Conservation (phyloP, 768 basidiomycete species). For the Psilocybe cubensis region DNA sequence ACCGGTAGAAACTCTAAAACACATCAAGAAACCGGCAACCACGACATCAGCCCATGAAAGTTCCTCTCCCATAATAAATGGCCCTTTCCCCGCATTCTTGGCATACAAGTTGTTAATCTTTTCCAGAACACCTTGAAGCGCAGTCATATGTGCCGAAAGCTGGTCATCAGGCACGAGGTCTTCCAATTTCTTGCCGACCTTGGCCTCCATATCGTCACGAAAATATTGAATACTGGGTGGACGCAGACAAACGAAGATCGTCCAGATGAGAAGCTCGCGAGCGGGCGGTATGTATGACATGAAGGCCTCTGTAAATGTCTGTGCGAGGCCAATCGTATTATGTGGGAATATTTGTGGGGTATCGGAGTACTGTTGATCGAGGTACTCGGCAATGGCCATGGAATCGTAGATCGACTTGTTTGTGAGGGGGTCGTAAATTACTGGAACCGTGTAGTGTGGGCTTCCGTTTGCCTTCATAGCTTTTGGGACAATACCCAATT, state of each 20-base stretch:
- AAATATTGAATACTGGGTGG: background rate
- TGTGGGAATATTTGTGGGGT: conserved; percentile 34
- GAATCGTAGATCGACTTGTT: conserved; percentile 37
- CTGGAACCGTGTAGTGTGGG: conserved; percentile 42
- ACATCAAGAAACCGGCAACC: conserved; percentile 28
- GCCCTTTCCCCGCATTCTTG: conserved; percentile 20
- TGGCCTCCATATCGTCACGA: no score
- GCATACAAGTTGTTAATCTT: conserved; percentile 28
- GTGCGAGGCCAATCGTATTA: conserved; percentile 35
- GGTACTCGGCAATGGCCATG: conserved; percentile 42
- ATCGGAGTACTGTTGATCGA: conserved; percentile 45
- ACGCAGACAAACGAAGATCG: background rate
- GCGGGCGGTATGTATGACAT: background rate
- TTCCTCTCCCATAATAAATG: conserved; percentile 39
- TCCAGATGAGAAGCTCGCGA: background rate
- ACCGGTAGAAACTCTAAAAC: conserved; percentile 13
- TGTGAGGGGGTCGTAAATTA: conserved; percentile 45
- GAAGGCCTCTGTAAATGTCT: conserved; percentile 23
- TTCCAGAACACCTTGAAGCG: conserved; percentile 31
- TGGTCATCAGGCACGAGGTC: background rate
- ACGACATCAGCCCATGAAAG: conserved; percentile 43
- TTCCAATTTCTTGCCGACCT: background rate
- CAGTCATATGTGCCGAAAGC: background rate
- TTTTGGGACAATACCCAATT: conserved; percentile 34
- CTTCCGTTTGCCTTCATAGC: conserved; percentile 26